Evolutionary conservation across 495 filamentous ascomycete genomes (phyloP).

Genomic region (Penicillium flavigenum): DNA sequence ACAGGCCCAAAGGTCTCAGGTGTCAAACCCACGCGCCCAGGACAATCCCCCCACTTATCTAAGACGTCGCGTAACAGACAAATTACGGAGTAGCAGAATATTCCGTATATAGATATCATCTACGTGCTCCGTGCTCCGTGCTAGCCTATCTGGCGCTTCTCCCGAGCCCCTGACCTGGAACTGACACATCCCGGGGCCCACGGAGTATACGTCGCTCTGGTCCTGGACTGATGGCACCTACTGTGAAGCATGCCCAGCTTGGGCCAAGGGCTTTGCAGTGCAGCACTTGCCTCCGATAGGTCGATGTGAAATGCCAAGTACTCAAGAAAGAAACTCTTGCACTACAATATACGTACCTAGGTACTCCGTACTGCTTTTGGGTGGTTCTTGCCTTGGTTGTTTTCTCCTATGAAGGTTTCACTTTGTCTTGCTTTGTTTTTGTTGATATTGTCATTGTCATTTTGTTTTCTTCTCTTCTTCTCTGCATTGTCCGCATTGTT

Average conservation of each 20-base stretch:
- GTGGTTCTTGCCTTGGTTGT: neutral
- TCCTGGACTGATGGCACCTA: neutral
- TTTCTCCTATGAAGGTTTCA: conserved; percentile 12
- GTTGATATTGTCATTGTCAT: conserved; percentile 13
- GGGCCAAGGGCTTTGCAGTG: conserved; percentile 4
- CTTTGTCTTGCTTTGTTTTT: conserved; percentile 21
- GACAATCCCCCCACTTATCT: conserved; percentile 15
- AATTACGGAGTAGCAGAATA: conserved; percentile 26
- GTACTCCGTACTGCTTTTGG: neutral
- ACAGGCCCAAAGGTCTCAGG: conserved; percentile 6
- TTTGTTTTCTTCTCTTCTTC: neutral
- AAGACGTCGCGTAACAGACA: conserved; percentile 23
- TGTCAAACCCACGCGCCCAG: conserved; percentile 20
- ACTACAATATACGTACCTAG: neutral
- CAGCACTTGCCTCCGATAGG: conserved; percentile 8
- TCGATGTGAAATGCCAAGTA: neutral
- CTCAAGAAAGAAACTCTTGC: neutral
- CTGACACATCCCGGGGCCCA: neutral
- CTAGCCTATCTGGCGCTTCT: neutral
- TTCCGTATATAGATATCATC: neutral
- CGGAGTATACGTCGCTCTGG: neutral
- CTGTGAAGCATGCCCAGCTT: conserved; percentile 11
- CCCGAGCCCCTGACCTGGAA: conserved; percentile 1
- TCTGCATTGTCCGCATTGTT: conserved; percentile 10
- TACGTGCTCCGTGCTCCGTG: neutral